Percentiles rank a stretch among this genome's conserved stretches.
These are phyloP conservation scores for Diaporthe citrichinensis DNA, from an alignment of 2,329 filamentous ascomycete species.

Conservation along the genomic window DNA sequence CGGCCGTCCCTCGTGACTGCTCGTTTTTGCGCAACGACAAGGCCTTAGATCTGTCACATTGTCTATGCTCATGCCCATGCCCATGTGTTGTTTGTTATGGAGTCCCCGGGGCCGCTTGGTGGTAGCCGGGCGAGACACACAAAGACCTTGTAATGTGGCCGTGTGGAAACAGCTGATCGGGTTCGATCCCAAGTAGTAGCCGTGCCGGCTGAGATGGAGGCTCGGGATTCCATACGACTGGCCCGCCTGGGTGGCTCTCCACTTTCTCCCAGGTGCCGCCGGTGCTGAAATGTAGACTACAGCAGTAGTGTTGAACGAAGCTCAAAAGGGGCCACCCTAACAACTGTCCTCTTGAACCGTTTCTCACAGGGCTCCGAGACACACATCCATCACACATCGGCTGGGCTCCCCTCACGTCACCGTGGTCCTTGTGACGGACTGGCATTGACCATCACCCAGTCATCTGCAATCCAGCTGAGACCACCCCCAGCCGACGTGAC, in stretches of 20 bases:
- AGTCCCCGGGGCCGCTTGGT: background rate
- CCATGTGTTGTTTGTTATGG: conserved; percentile 19
- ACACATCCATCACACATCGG: conserved; percentile 33
- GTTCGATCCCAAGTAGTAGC: conserved; percentile 33
- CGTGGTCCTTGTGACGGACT: conserved; percentile 13
- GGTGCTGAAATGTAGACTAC: conserved; percentile 15
- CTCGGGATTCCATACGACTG: conserved; percentile 35
- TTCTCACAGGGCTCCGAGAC: conserved; percentile 31
- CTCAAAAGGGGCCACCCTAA: conserved; percentile 23
- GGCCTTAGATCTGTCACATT: conserved; percentile 30
- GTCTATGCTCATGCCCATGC: conserved; percentile 24
- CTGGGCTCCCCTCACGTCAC: conserved; percentile 31
- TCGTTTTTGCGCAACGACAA: conserved; percentile 30
- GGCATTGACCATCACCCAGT: conserved; percentile 5
- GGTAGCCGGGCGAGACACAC: conserved; percentile 20
- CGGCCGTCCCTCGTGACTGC: conserved; percentile 34
- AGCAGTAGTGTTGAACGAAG: conserved; percentile 27
- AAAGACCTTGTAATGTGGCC: conserved; percentile 26
- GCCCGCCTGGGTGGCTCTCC: conserved; percentile 20
- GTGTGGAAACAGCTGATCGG: conserved; percentile 36
- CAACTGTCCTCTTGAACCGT: conserved; percentile 23
- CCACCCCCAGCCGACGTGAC: conserved; percentile 11
- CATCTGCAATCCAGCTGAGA: conserved; percentile 25
- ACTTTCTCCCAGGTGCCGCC: conserved; percentile 23
- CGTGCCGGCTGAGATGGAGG: conserved; percentile 35